Conservation (phyloP, 495 filamentous ascomycete genomes). For the Xanthoparmelia taractica region DNA sequence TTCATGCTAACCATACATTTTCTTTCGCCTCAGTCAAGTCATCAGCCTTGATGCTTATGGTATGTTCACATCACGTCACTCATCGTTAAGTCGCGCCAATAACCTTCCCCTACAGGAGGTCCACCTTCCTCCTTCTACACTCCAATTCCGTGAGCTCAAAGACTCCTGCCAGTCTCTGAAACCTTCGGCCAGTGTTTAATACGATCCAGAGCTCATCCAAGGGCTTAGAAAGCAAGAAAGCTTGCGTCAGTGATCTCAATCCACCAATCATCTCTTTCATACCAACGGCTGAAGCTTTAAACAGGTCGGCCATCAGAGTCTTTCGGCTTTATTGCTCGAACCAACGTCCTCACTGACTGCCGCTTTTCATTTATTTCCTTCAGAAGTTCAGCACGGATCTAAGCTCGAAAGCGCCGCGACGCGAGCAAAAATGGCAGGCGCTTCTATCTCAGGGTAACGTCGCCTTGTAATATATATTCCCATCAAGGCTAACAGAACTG, state of each 20-base stretch:
- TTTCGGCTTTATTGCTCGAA: background rate
- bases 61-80: background rate
- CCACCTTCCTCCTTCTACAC: background rate
- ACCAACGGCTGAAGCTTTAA: background rate
- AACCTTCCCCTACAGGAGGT: background rate
- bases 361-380: background rate
- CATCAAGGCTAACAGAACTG: background rate
- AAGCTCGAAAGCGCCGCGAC: background rate
- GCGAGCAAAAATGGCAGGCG: background rate
- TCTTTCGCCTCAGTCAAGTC: background rate
- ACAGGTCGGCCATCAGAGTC: background rate
- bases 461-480: background rate
- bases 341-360: background rate
- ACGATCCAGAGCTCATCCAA: background rate
- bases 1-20: background rate
- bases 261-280: background rate
- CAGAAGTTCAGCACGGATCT: background rate
- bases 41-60: background rate
- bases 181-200: background rate
- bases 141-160: background rate
- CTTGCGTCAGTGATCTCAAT: background rate
- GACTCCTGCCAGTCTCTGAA: background rate
- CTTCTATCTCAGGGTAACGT: background rate
- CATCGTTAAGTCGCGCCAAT: background rate
- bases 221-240: background rate